phyloP scores from a whole-genome alignment of 805 yeast species.

The Metschnikowia santaceciliae region DNA sequence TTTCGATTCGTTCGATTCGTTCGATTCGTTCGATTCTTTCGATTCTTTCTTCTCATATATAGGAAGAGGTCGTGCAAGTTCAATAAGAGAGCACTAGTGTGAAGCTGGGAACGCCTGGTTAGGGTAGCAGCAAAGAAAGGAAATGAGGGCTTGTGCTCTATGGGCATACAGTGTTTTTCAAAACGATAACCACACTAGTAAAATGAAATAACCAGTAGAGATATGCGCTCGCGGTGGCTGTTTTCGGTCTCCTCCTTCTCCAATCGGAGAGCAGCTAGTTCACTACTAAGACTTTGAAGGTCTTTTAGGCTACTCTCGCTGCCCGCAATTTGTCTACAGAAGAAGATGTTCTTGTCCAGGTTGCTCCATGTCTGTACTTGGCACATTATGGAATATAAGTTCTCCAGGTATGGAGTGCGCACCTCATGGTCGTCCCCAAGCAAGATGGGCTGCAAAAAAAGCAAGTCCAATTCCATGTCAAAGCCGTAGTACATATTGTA shows the following conservation, averaged over 20 bases:
- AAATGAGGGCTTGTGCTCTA: too few relatives aligned
- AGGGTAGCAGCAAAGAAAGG: too few relatives aligned
- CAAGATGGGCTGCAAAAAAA: slow-evolving; percentile 79
- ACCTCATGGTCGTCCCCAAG: slow-evolving; percentile 86
- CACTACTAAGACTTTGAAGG: slow-evolving; percentile 19
- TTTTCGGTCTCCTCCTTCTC: slow-evolving; percentile 18
- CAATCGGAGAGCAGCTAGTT: slow-evolving; percentile 16
- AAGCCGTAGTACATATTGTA: slow-evolving; percentile 55
- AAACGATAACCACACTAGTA: too few relatives aligned
- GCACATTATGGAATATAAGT: slow-evolving; percentile 72
- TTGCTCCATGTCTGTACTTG: slow-evolving; percentile 52
- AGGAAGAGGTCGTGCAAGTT: too few relatives aligned
- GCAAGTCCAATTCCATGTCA: slow-evolving; percentile 65
- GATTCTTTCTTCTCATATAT: too few relatives aligned
- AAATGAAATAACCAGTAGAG: too few relatives aligned
- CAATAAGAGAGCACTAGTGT: too few relatives aligned
- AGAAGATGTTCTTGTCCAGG: slow-evolving; percentile 25
- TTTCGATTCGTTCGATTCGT: too few relatives aligned
- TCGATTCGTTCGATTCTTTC: too few relatives aligned
- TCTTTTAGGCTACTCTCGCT: slow-evolving; percentile 20
- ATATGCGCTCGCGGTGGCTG: slow-evolving; percentile 20
- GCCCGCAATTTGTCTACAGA: slow-evolving; percentile 23
- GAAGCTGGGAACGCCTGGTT: too few relatives aligned
- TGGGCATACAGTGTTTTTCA: too few relatives aligned
- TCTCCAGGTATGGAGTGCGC: slow-evolving; percentile 87